phyloP scores from a whole-genome alignment of 129 eudicot species.

The Apium graveolens region DNA sequence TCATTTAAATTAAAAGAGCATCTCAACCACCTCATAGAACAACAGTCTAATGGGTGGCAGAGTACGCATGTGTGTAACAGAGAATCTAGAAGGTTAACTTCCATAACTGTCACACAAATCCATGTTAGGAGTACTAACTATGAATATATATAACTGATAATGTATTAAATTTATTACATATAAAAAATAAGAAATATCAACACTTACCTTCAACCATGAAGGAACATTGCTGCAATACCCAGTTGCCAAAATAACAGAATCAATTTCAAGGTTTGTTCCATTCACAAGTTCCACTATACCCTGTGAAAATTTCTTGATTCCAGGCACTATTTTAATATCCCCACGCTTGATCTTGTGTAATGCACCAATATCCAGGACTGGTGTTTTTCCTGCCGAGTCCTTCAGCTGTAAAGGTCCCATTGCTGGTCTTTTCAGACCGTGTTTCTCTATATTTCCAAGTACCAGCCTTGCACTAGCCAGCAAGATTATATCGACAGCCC shows the following conservation, averaged over 20 bases:
- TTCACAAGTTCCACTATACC: slow-evolving; percentile 55
- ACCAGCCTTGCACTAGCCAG: slow-evolving; percentile 33
- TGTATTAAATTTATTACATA: not conserved
- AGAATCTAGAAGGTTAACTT: slow-evolving; percentile 53
- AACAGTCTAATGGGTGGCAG: slow-evolving; percentile 11
- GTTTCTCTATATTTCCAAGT: slow-evolving; percentile 62
- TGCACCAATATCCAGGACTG: slow-evolving; percentile 78
- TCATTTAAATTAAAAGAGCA: not conserved
- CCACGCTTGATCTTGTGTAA: slow-evolving; percentile 60
- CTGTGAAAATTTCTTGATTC: slow-evolving; percentile 57
- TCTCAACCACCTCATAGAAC: slow-evolving; percentile 19
- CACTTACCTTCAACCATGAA: slow-evolving; percentile 81
- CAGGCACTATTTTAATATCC: slow-evolving; percentile 61
- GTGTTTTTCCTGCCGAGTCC: slow-evolving; percentile 62
- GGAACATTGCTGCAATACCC: slow-evolving; percentile 94
- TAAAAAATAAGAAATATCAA: not conserved
- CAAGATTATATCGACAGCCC: slow-evolving; percentile 44
- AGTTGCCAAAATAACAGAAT: slow-evolving; percentile 73
- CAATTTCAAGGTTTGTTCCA: slow-evolving; percentile 55
- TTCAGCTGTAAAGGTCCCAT: slow-evolving; percentile 79
- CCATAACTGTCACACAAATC: slow-evolving; percentile 68
- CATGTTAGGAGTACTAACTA: slow-evolving; percentile 2
- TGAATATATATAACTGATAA: not conserved
- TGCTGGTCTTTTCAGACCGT: slow-evolving; percentile 67
- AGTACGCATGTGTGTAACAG: slow-evolving; percentile 14